These are phyloP conservation scores for Calonectria montana DNA, from an alignment of 2,329 filamentous ascomycete species.

Conservation along the genomic window DNA sequence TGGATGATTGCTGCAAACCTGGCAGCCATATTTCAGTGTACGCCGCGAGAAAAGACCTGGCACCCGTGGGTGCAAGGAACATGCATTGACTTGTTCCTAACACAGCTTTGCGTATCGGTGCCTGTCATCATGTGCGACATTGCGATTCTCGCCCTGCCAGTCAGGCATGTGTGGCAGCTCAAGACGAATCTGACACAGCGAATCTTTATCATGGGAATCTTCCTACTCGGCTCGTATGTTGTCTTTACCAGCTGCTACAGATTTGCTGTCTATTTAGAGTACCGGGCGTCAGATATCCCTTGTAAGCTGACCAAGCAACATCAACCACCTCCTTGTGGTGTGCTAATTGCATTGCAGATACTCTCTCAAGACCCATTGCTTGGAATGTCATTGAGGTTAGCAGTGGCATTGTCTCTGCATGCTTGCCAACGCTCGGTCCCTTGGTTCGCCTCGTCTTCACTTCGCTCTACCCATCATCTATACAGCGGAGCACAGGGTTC, in stretches of 20 bases:
- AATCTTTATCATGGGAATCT: background rate
- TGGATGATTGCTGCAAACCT: background rate
- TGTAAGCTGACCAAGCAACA: background rate
- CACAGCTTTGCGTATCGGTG: background rate
- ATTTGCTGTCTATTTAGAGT: background rate
- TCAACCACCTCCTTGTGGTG: background rate
- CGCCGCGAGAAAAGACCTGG: background rate
- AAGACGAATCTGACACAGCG: background rate
- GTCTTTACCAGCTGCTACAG: background rate
- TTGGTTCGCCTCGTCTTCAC: background rate
- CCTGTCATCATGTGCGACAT: conserved; percentile 5
- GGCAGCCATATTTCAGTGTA: background rate
- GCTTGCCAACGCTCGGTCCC: background rate
- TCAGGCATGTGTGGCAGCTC: background rate
- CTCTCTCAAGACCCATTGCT: background rate
- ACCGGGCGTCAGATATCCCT: background rate
- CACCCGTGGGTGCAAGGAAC: background rate
- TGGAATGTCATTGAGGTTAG: background rate
- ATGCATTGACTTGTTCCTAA: background rate
- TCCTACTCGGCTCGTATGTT: background rate
- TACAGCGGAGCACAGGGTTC: background rate
- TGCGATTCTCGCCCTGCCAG: background rate
- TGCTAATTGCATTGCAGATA: background rate
- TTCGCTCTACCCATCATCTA: background rate
- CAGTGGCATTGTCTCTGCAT: background rate